These are phyloP conservation scores for Brettanomyces custersianus DNA, from an alignment of 805 yeast species.

Conservation along the genomic window DNA sequence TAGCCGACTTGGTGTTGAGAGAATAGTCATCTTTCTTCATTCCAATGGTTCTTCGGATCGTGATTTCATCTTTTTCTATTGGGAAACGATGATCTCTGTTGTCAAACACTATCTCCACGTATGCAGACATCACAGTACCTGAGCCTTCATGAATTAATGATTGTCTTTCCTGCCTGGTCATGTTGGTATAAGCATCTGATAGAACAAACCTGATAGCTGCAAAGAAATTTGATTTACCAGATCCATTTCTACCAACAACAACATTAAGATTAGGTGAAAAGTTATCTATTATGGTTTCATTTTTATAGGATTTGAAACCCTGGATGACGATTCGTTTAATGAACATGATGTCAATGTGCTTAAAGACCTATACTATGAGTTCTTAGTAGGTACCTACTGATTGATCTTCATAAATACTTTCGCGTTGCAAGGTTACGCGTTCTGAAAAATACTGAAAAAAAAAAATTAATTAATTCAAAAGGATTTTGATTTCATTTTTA, in stretches of 20 bases:
- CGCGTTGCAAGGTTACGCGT: slow-evolving; percentile 4
- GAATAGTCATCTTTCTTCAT: slow-evolving; percentile 87
- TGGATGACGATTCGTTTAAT: slow-evolving; percentile 53
- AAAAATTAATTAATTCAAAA: too few relatives aligned
- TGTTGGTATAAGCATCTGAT: slow-evolving; percentile 79
- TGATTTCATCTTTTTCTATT: slow-evolving; percentile 55
- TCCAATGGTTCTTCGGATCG: slow-evolving; percentile 85
- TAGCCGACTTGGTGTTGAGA: slow-evolving; percentile 68
- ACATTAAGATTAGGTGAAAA: slow-evolving; percentile 81
- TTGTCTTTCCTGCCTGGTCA: slow-evolving; percentile 79
- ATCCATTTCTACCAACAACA: slow-evolving; percentile 88
- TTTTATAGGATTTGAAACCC: slow-evolving; percentile 90
- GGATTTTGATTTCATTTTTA: too few relatives aligned
- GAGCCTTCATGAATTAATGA: slow-evolving; percentile 86
- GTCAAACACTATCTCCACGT: slow-evolving; percentile 83
- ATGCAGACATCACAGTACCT: slow-evolving; percentile 84
- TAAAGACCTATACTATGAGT: too few relatives aligned
- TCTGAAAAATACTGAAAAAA: too few relatives aligned
- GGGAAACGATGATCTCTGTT: slow-evolving; percentile 73
- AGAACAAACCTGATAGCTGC: slow-evolving; percentile 90
- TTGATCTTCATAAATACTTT: too few relatives aligned
- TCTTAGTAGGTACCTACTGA: too few relatives aligned
- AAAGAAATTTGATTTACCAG: slow-evolving; percentile 93
- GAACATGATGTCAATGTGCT: too few relatives aligned
- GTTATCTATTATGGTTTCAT: slow-evolving; percentile 66